Base-by-base conservation (phyloP, 176 grass and related monocot species). In the Oryza meyeriana region DNA sequence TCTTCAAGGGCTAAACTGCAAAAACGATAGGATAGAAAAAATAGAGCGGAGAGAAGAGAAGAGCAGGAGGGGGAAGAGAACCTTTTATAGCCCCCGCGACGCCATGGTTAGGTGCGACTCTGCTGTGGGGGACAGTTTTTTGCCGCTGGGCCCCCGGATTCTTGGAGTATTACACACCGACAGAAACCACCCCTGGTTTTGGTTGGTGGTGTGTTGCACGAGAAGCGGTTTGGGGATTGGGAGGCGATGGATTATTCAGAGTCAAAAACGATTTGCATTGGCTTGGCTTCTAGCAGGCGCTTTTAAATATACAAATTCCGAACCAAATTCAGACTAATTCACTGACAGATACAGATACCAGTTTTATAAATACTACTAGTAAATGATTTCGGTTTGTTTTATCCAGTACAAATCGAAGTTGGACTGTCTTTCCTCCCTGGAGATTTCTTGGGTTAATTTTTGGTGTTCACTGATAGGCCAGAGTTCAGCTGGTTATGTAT, bases 1-100 rank as follows among this genome's bases (percentile, higher is more conserved):
- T 90, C 38, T 26, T 27, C 47, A 69, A 31, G 88, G 84, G 79
- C 62, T 50, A 75, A 79, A 69, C 44, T 34, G 88, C 88, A 90
- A 90, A 90, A 90, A 24, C 30, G 2, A 1, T 16, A 41, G 84
- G 40, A 63, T 5, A 8, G n/a, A 64, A 87, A 86, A 86, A 79
- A 78, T 32, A 59, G 20, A 86, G 74, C 31, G 0, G 36, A 12
- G 18, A 55, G 84, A 75, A 90, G 84, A 83, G 69, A 40, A 6
- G 75, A 41, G 74, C 79, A 2, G 84, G 31, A 32, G 20, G 75
- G 38, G 78, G 62, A 10, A 44, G 13, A 18, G 38, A 1, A 0
- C 0, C 3, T 40, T 86, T 86, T 90, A 90, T 90, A 90, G 87
- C 11, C 38, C 30, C 30, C 38, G 26, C 22, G 29, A 3, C 3